Base-by-base conservation (phyloP, 768 basidiomycete genomes). In the Russula virescens region DNA sequence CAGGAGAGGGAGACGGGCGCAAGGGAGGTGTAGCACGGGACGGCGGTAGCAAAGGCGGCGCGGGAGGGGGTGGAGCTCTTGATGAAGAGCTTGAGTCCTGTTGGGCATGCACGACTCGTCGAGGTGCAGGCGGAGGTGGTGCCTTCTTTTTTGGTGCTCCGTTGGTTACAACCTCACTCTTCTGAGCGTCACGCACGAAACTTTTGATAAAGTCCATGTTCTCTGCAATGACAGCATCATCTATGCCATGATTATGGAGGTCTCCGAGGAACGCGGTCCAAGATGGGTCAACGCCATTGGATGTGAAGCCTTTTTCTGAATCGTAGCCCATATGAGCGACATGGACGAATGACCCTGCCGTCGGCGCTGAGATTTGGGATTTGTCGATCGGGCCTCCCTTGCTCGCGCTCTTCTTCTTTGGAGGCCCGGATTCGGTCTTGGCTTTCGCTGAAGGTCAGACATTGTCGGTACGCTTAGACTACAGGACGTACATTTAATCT, bases 351-450 rank as follows among this genome's bases (percentile, higher is more conserved):
- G n/a, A n/a, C n/a, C n/a, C n/a, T n/a, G n/a, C n/a, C n/a, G n/a
- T n/a, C n/a, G n/a, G n/a, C n/a, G n/a, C n/a, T n/a, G 93, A 94
- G 53, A 98, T 98, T 80, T 88, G 83, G 0, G 91, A 89, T 74
- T 97, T 98, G 77, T 96, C 89, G 61, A 98, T 90, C 73, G 86
- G 89, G 51, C 91, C 88, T 8, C 84, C 83, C 65, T 85, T 86
- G 54, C 76, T 71, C 3, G 74, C 66, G 60, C 81, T n/a, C n/a
- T n/a, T 83, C 75, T 84, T 81, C 76, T 84, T 84, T 56, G 80
- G 78, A 8, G 74, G 55, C 0, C 79, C 68, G 5, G 78, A 73
- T 14, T 61, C 60, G 16, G 77, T 68, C 76, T 86, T 88, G 4
- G 79, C 75, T 76, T 74, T 71, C 16, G 60, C 73, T 75, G n/a